Evolutionary conservation across 1,284 basidiomycete species (phyloP), one percentile per base, ranked within the genome.

Genomic region (Cystobasidiaceae sp.): DNA sequence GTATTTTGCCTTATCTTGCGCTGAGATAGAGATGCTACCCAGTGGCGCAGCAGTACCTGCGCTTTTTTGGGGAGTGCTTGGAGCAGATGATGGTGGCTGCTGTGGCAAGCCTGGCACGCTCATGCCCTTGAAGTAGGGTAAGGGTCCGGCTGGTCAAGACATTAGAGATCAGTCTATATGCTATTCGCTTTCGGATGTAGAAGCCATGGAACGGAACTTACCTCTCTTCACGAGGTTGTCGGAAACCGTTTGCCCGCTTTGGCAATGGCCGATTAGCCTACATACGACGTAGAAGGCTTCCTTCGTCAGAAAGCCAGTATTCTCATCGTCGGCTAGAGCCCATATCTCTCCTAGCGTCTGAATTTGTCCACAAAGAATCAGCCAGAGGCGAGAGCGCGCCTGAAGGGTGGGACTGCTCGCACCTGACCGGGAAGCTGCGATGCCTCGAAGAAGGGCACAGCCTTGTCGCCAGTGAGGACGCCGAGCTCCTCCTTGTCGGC

Each of bases 181-280:
- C 1, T 23, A 3, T 13, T 25, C 30, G 5, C 7, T 23, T 13
- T 28, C 15, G 3, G 28, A 19, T 11, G 3, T 15, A 39, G 11
- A 21, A 17, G 5, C 2, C 13, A 4, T n/a, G n/a, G n/a, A 39
- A 13, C 5, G 13, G 4, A 4, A 48, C 71, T 69, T 51, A 60
- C 54, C 21, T 11, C 61, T 62, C 32, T 80, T 79, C 67, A 88
- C 77, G 48, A 88, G 76, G 30, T 83, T 82, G 50, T 82, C 79
- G 6, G 83, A 81, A 44, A 89, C 77, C 70, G 81, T 81, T 74
- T 90, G 86, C 60, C 93, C 91, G 69, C 86, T 86, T 80, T 98
- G 96, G 2, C 92, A 88, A 82, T 90, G 90, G 1, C 88, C 92
- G 70, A 98, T 92, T 45, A 98, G 81, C 60, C 96, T 83, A 27